Conservation (phyloP, 164 flowering plant genomes). For the Magnolia sinica region DNA sequence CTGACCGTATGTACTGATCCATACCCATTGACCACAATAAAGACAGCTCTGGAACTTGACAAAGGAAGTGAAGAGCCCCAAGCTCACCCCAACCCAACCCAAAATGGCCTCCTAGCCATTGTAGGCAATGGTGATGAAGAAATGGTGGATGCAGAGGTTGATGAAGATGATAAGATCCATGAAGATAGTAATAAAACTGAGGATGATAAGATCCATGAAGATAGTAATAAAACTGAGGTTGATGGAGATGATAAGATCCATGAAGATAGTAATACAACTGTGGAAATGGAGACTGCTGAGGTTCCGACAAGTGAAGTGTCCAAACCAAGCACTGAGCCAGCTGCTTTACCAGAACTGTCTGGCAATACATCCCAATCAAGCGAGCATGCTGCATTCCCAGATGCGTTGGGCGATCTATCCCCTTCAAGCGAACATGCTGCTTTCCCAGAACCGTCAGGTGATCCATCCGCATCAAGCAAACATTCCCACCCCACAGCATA, state of each 20-base stretch:
- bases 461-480: constrained; percentile 13
- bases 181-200: constrained; percentile 7
- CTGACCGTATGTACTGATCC: constrained; percentile 48
- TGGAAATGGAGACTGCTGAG: background rate
- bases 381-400: background rate
- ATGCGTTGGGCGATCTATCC: constrained; percentile 3
- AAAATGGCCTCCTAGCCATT: constrained; percentile 27
- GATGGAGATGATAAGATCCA: background rate
- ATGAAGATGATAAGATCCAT: background rate
- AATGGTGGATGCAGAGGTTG: constrained; percentile 22
- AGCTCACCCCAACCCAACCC: constrained; percentile 16
- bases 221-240: constrained; percentile 6
- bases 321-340: background rate
- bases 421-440: constrained; percentile 10
- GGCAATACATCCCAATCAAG: constrained; percentile 11
- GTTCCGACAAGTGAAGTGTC: background rate
- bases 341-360: constrained; percentile 11
- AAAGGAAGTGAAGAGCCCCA: constrained; percentile 23
- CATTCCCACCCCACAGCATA: constrained; percentile 6
- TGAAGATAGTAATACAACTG: constrained; percentile 5
- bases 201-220: constrained; percentile 7
- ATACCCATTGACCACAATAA: constrained; percentile 31
- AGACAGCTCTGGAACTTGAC: constrained; percentile 27
- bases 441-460: constrained; percentile 5
- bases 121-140: constrained; percentile 23